A percentile compares a stretch with the other conserved stretches of the same genome.
These are phyloP conservation scores for Alisma plantagoaquatica DNA, from an alignment of 106 monocot species.

Conservation along the genomic window DNA sequence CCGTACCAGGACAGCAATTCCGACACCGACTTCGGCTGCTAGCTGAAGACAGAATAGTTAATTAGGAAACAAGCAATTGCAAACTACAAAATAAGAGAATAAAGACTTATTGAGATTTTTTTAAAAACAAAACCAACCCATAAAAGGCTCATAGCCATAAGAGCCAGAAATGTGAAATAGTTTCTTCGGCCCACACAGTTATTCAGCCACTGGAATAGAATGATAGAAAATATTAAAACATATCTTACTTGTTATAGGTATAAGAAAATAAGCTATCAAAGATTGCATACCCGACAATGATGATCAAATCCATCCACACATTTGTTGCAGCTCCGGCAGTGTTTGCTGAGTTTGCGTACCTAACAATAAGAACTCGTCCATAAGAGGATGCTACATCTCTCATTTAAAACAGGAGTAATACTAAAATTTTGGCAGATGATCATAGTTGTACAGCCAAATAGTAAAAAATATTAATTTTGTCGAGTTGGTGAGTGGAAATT, in stretches of 20 bases:
- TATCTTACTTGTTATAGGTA: neutral
- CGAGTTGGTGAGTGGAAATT: too few species aligned
- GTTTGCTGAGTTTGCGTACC: constrained; percentile 73
- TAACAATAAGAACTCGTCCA: too few species aligned
- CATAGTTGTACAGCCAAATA: too few species aligned
- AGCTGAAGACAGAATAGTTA: constrained; percentile 23
- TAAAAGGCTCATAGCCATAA: constrained; percentile 49
- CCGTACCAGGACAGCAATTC: constrained; percentile 36
- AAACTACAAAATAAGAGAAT: neutral
- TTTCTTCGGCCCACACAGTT: constrained; percentile 78
- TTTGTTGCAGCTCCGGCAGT: constrained; percentile 65
- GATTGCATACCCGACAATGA: constrained; percentile 63
- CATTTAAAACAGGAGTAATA: neutral
- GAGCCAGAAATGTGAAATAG: constrained; percentile 59
- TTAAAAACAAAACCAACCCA: constrained; percentile 32
- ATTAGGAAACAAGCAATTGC: neutral
- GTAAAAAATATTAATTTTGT: too few species aligned
- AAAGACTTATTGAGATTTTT: neutral
- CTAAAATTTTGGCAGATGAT: neutral
- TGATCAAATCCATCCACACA: constrained; percentile 85
- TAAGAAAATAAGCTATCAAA: neutral
- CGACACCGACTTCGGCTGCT: constrained; percentile 33
- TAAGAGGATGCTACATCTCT: too few species aligned
- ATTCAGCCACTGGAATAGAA: constrained; percentile 62
- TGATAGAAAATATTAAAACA: neutral